phyloP scores from a whole-genome alignment of 2,329 filamentous ascomycete genomes.

The Cytospora piceicola region DNA sequence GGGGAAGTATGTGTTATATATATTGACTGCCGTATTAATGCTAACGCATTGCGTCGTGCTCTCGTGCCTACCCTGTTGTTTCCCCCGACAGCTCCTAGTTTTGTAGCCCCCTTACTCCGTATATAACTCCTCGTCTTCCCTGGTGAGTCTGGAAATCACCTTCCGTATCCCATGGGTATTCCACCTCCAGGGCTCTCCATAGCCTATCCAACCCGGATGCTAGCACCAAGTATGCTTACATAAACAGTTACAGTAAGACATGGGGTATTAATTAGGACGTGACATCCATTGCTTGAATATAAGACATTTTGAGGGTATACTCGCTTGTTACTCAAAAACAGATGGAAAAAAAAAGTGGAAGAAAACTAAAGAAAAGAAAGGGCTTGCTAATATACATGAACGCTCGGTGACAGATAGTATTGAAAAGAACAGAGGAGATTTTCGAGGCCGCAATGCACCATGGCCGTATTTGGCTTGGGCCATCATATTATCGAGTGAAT shows the following conservation, averaged over 20 bases:
- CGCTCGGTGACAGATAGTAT: neutral
- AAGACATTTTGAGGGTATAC: neutral
- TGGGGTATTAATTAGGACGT: neutral
- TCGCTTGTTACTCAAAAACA: neutral
- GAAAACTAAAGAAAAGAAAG: neutral
- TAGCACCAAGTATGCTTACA: neutral
- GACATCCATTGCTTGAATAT: neutral
- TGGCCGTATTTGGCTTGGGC: neutral
- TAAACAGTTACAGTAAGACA: neutral
- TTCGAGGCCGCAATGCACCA: neutral
- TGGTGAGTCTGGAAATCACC: neutral
- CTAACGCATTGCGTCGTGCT: neutral
- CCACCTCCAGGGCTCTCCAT: neutral
- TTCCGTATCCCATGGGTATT: neutral
- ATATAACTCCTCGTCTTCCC: neutral
- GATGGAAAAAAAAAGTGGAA: neutral
- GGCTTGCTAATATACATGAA: conserved; percentile 7
- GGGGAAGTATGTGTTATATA: neutral
- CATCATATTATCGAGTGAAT: neutral
- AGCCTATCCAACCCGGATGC: neutral
- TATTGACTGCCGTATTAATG: neutral
- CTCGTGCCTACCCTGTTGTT: neutral
- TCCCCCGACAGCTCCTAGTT: neutral
- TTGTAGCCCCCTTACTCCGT: neutral
- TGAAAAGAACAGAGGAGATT: neutral